Percentiles rank a stretch among this genome's conserved stretches.
Evolutionary conservation across 2,329 filamentous ascomycete species (phyloP).

Genomic region (Emergomyces pasteurianus): DNA sequence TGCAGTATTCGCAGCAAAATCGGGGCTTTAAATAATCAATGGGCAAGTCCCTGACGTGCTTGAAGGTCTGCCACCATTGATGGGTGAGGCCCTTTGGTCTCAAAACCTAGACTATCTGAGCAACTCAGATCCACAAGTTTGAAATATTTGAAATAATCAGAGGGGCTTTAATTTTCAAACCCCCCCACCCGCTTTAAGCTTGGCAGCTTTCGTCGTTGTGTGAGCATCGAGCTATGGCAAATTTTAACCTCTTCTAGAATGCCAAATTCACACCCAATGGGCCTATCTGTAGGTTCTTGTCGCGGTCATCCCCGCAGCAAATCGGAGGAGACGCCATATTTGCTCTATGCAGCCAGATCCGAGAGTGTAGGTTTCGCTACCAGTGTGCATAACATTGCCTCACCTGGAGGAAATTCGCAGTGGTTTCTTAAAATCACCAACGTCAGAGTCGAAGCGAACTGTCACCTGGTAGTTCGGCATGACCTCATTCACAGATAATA

Average conservation of each 20-base stretch:
- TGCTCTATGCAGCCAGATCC: not conserved
- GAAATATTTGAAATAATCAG: not conserved
- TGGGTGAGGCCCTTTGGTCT: not conserved
- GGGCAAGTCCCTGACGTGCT: not conserved
- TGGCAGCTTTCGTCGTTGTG: not conserved
- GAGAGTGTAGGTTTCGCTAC: not conserved
- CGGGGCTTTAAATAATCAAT: not conserved
- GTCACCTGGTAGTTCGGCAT: not conserved
- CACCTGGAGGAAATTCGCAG: not conserved
- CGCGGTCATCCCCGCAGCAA: not conserved
- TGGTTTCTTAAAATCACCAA: not conserved
- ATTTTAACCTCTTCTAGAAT: too few species aligned
- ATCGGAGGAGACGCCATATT: not conserved
- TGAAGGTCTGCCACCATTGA: not conserved
- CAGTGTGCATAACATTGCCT: not conserved
- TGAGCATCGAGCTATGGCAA: too few species aligned
- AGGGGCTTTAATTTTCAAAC: not conserved
- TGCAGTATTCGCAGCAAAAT: not conserved
- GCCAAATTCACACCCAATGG: too few species aligned
- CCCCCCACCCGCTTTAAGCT: not conserved
- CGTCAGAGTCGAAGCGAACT: not conserved
- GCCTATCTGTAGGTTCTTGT: not conserved
- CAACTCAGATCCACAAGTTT: not conserved
- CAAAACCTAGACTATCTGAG: not conserved
- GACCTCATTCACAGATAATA: not conserved